phyloP scores from a whole-genome alignment of 1,139 yeast species.

The Candida glucosophila region DNA sequence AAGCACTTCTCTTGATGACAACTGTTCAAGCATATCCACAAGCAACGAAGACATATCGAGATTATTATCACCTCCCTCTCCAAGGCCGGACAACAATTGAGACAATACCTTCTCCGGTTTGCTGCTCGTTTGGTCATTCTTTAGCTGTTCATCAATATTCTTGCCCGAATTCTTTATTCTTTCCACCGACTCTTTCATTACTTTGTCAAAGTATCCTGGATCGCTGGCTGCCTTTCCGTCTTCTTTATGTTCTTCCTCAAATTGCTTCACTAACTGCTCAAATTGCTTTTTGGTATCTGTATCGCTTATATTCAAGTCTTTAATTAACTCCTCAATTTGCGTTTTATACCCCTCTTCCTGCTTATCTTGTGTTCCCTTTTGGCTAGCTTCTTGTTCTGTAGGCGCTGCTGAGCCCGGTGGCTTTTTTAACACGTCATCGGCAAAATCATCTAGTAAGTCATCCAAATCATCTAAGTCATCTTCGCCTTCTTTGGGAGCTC shows the following conservation, averaged over 20 bases:
- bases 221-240: slow-evolving; percentile 25
- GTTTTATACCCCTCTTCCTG: slow-evolving; percentile 32
- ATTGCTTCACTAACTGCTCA: slow-evolving; percentile 40
- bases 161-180: slow-evolving; percentile 65
- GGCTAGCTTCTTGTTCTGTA: slow-evolving; percentile 6
- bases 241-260: slow-evolving; percentile 27
- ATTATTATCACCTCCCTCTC: slow-evolving; percentile 39
- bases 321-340: slow-evolving; percentile 46
- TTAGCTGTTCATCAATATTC: slow-evolving; percentile 53
- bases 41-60: slow-evolving; percentile 57
- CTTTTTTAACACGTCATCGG: slow-evolving; percentile 60
- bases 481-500: too few relatives aligned
- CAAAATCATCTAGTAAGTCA: slow-evolving; percentile 67
- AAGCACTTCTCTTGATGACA: slow-evolving; percentile 78
- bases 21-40: slow-evolving; percentile 71
- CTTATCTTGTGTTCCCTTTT: slow-evolving; percentile 10
- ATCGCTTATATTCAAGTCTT: slow-evolving; percentile 47
- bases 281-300: slow-evolving; percentile 55
- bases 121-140: slow-evolving; percentile 36
- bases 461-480: slow-evolving; percentile 71
- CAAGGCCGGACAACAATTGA: slow-evolving; percentile 43
- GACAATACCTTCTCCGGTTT: slow-evolving; percentile 54
- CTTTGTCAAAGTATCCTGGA: slow-evolving; percentile 54
- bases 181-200: slow-evolving; percentile 75
- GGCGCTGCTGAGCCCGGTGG: slow-evolving; percentile 43